A percentile compares a stretch with the other conserved stretches of the same genome.
phyloP scores from a whole-genome alignment of 139 green algal species.

The Picochlorum sp. region DNA sequence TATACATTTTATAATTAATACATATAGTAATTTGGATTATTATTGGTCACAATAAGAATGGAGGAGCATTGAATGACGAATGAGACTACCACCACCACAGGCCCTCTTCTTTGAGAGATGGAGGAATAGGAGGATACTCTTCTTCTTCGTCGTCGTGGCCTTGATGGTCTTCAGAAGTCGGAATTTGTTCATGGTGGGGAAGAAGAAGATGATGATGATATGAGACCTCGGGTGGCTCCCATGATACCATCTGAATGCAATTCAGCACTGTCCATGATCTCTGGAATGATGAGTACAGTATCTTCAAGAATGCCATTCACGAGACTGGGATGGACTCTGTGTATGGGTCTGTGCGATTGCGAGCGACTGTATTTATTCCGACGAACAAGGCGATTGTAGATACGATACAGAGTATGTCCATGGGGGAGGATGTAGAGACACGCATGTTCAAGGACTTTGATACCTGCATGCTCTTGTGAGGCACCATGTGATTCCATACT shows the following conservation, averaged over 20 bases:
- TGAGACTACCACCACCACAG: too few species aligned
- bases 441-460: not conserved
- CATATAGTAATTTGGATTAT: too few species aligned
- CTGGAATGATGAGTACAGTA: not conserved
- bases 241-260: slow-evolving; percentile 6
- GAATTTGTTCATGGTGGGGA: not conserved
- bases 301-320: slow-evolving; percentile 6
- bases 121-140: too few species aligned
- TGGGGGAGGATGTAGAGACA: not conserved
- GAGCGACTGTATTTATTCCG: slow-evolving; percentile 24
- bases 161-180: not conserved
- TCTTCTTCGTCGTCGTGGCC: too few species aligned
- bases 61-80: too few species aligned
- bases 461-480: slow-evolving; percentile 10
- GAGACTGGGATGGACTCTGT: slow-evolving; percentile 15
- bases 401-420: not conserved
- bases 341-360: slow-evolving; percentile 7
- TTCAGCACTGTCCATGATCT: slow-evolving; percentile 1
- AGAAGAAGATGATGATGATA: not conserved
- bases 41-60: too few species aligned
- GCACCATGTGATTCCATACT: slow-evolving; percentile 24
- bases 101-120: too few species aligned
- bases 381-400: slow-evolving; percentile 16
- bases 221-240: not conserved
- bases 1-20: too few species aligned